These are phyloP conservation scores for Cercospora sp. DNA, from an alignment of 2,329 filamentous ascomycete species.

Conservation along the genomic window DNA sequence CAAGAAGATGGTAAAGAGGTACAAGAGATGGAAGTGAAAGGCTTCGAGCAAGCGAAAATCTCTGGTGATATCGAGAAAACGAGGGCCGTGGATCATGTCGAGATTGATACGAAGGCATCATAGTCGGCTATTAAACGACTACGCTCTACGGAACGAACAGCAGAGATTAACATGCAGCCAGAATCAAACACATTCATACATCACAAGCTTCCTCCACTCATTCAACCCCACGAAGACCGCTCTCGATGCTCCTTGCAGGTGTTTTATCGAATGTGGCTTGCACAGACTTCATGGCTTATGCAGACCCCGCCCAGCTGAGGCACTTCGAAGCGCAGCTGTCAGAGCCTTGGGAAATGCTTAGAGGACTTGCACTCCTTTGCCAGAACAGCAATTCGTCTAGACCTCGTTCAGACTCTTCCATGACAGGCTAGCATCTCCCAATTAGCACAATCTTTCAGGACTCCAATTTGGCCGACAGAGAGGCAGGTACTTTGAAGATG, in stretches of 20 bases:
- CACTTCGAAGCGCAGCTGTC: background rate
- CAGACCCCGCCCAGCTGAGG: background rate
- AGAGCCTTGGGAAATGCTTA: background rate
- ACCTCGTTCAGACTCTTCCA: no score
- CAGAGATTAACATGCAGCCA: background rate
- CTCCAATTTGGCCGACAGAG: background rate
- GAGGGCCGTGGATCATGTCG: slow-evolving; percentile 17
- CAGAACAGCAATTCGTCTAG: no score
- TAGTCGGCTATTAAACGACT: background rate
- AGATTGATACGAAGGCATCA: slow-evolving; percentile 2
- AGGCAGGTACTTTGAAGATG: background rate
- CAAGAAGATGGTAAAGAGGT: slow-evolving; percentile 29
- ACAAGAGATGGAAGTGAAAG: slow-evolving; percentile 10
- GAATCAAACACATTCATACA: background rate
- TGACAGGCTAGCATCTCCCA: background rate
- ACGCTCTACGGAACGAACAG: background rate
- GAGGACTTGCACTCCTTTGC: background rate
- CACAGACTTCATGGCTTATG: background rate
- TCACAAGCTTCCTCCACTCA: background rate
- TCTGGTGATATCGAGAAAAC: slow-evolving; percentile 18
- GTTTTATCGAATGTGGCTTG: background rate
- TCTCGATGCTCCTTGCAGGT: background rate
- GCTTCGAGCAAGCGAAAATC: background rate
- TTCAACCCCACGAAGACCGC: background rate
- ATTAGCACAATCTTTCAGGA: background rate